These are phyloP conservation scores for Carallia brachiata DNA, from an alignment of 345 rosid species.

Conservation along the genomic window DNA sequence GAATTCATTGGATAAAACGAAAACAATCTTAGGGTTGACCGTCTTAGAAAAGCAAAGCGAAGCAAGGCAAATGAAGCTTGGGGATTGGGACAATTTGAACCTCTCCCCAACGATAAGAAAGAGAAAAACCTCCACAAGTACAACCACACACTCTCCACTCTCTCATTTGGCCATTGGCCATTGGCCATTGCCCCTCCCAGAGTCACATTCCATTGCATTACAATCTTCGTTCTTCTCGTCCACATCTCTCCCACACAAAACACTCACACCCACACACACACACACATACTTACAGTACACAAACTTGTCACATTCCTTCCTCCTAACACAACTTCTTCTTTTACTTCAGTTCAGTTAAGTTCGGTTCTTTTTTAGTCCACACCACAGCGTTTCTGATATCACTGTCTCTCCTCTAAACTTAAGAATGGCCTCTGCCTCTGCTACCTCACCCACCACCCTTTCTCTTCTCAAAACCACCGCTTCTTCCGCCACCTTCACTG, in stretches of 20 bases:
- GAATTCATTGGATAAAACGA: too few species aligned
- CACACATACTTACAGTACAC: background rate
- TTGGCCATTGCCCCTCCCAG: background rate
- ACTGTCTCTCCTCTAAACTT: too few species aligned
- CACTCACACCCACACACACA: background rate
- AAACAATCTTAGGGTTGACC: too few species aligned
- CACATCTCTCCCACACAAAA: conserved; percentile 27
- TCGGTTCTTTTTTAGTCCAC: background rate
- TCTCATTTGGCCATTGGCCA: conserved; percentile 19
- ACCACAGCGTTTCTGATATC: background rate
- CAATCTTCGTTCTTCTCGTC: conserved; percentile 36
- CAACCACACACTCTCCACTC: too few species aligned
- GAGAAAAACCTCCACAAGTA: conserved; percentile 19
- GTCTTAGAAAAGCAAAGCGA: too few species aligned
- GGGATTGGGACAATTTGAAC: conserved; percentile 37
- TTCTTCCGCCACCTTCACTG: conserved; percentile 33
- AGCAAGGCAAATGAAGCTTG: too few species aligned
- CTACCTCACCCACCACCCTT: conserved; percentile 62
- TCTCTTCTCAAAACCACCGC: conserved; percentile 61
- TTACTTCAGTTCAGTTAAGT: too few species aligned
- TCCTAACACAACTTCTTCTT: background rate
- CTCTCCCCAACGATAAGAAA: conserved; percentile 68
- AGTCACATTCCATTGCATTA: background rate
- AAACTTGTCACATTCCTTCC: conserved; percentile 8
- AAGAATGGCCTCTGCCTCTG: conserved; percentile 53